These are phyloP conservation scores for Ganoderma resinaceum DNA, from an alignment of 1,284 basidiomycete species.

Conservation along the genomic window DNA sequence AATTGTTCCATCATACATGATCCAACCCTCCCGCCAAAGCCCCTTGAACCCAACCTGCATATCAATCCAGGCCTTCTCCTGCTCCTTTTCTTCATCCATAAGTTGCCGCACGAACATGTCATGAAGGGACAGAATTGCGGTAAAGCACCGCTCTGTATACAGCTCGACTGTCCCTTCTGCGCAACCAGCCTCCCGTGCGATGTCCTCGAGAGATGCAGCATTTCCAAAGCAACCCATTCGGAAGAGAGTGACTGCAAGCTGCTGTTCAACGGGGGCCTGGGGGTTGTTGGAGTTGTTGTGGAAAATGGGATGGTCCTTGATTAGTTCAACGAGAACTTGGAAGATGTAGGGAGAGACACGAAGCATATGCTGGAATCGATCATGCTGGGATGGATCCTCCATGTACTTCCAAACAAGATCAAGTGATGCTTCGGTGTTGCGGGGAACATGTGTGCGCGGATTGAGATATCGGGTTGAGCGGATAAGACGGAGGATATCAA, in stretches of 20 bases:
- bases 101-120: constrained; percentile 39
- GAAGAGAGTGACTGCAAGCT: constrained; percentile 46
- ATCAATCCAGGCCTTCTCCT: constrained; percentile 48
- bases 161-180: constrained; percentile 43
- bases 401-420: constrained; percentile 39
- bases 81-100: constrained; percentile 43
- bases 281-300: background rate
- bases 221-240: constrained; percentile 45
- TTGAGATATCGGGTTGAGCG: background rate
- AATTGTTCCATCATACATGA: constrained; percentile 46
- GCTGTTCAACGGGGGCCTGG: constrained; percentile 43
- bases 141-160: constrained; percentile 41
- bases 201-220: constrained; percentile 42
- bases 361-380: constrained; percentile 42
- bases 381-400: constrained; percentile 46
- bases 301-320: constrained; percentile 32
- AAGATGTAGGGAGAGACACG: constrained; percentile 42
- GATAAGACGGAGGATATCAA: background rate
- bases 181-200: constrained; percentile 41
- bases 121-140: constrained; percentile 39
- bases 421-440: background rate
- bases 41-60: constrained; percentile 39
- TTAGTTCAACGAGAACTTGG: constrained; percentile 39
- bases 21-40: constrained; percentile 32
- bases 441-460: background rate